These are phyloP conservation scores for Salix udensis DNA, from an alignment of 345 rosid species.

Conservation along the genomic window DNA sequence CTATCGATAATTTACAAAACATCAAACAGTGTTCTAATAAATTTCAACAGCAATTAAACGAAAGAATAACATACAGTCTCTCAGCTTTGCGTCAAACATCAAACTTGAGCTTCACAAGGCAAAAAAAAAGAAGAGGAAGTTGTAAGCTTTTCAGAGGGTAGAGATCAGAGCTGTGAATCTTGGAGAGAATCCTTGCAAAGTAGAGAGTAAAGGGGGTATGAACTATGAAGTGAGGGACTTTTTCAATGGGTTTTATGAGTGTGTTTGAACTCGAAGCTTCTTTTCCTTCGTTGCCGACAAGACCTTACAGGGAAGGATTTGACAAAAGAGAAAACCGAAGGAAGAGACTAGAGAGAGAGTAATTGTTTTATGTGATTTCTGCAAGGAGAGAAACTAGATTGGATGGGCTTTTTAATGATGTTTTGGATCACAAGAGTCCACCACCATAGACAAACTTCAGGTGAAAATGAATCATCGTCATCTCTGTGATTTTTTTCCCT, in stretches of 20 bases:
- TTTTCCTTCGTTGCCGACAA: conserved; percentile 7
- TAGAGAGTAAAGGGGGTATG: neutral
- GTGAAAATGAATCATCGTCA: neutral
- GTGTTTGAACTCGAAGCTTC: conserved; percentile 1
- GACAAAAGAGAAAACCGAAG: neutral
- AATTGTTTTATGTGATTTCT: neutral
- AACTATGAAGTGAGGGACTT: neutral
- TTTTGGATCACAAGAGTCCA: conserved; percentile 17
- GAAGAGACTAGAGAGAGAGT: neutral
- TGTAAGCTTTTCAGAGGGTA: neutral
- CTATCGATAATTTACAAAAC: no score
- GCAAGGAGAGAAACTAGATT: neutral
- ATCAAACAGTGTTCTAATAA: neutral
- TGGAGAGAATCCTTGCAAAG: neutral
- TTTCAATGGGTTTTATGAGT: neutral
- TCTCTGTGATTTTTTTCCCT: neutral
- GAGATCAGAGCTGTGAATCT: neutral
- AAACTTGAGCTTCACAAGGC: neutral
- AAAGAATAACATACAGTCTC: neutral
- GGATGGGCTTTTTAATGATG: neutral
- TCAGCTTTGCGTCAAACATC: neutral
- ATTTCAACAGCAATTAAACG: neutral
- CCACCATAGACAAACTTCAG: conserved; percentile 12
- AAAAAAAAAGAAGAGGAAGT: neutral
- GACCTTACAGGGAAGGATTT: neutral